Base-by-base conservation (phyloP, 768 basidiomycete species). In the Coprinellus micaceus region DNA sequence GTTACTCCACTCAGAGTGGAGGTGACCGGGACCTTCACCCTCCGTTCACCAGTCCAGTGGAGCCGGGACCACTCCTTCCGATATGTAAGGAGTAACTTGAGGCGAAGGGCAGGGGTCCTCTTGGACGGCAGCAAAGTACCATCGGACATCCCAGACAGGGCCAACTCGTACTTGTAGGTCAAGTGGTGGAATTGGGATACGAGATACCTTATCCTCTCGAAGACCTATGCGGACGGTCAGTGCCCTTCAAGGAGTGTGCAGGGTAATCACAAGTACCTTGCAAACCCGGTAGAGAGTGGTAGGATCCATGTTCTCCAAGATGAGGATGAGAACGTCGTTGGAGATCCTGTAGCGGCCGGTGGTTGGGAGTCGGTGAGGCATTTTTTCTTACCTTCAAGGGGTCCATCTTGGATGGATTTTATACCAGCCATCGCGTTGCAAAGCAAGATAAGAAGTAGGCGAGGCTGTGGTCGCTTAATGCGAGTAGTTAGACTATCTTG, bases 291-390 rank as follows among this genome's bases (percentile, higher is more conserved):
- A 78, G 51, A 83, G 64, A 22, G 79, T 73, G 15, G 69, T 64
- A n/a, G 80, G 78, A 60, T 80, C 77, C 45, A 82, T 66, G 58
- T 77, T 73, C 62, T 76, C 74, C 58, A 83, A 66, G 63, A 82
- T 79, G 21, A 72, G 58, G 54, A 80, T 73, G 52, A 83, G 69
- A 63, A 80, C 72, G 68, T 83, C 81, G 66, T 79, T 74, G 37
- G 81, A 75, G 57, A 83, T 67, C 61, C 69, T 80, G 75, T 71
- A 79, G 65, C 73, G 76, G 63, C 71, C 74, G 60, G 74, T 61
- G 59, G 68, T 72, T 48, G 75, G 66, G 53, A 76, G 69, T 58
- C 74, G 74, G 65, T 74, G 74, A 72, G 76, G 79, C 77, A 80
- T 80, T 60, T 72, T 72, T 65, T 60, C 64, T 59, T 75, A 70